phyloP scores from a whole-genome alignment of 441 rosid species.

The Erodium moschatum region DNA sequence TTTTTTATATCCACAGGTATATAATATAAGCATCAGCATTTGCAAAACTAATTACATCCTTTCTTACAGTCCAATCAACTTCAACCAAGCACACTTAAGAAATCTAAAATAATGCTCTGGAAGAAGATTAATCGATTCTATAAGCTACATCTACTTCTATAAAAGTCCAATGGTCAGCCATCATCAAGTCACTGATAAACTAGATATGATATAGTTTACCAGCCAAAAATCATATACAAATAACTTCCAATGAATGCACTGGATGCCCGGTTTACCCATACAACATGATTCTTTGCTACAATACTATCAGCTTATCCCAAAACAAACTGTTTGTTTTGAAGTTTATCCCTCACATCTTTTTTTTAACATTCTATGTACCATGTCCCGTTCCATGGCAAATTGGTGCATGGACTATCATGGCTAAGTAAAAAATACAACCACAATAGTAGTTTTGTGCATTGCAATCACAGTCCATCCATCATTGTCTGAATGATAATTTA shows the following conservation, averaged over 20 bases:
- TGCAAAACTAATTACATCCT: too few species aligned
- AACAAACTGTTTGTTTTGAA: not conserved
- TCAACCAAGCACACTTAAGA: not conserved
- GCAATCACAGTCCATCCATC: too few species aligned
- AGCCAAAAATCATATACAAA: not conserved
- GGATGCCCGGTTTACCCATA: not conserved
- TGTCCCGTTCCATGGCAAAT: not conserved
- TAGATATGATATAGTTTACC: not conserved
- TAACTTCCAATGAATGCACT: not conserved
- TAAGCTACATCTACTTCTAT: not conserved
- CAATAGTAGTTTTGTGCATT: not conserved
- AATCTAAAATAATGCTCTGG: not conserved
- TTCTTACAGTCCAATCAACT: not conserved
- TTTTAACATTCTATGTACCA: not conserved
- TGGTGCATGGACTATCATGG: not conserved
- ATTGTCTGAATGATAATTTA: not conserved
- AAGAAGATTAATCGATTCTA: not conserved
- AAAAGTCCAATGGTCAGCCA: not conserved
- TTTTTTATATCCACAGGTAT: too few species aligned
- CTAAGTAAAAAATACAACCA: not conserved
- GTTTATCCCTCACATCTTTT: not conserved
- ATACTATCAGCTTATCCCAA: not conserved
- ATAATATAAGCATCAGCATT: too few species aligned
- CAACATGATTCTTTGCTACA: not conserved
- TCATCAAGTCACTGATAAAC: not conserved